Conservation (phyloP, 768 basidiomycete genomes). For the Gymnopilus dilepis region DNA sequence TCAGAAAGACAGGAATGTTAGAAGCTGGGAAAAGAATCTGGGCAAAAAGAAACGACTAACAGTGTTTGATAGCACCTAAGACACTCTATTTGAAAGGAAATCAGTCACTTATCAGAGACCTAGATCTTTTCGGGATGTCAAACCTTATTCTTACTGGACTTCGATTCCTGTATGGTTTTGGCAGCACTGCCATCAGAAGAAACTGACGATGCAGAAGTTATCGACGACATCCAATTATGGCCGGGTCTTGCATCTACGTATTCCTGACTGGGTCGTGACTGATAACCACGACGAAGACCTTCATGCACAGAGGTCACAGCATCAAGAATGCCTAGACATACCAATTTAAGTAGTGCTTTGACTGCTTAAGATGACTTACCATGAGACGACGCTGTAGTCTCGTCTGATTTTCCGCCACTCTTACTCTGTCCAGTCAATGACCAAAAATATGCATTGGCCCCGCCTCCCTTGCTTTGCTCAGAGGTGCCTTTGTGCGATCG, state of each 20-base stretch:
- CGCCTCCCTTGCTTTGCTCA: conserved; percentile 48
- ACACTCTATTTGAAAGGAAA: neutral
- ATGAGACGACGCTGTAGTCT: neutral
- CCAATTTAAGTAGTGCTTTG: too few relatives aligned
- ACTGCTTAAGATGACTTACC: neutral
- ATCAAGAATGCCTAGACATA: conserved; percentile 42
- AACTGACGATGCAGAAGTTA: conserved; percentile 14
- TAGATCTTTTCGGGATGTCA: too few relatives aligned
- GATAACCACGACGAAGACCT: conserved; percentile 49
- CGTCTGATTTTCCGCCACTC: conserved; percentile 1
- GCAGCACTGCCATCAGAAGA: neutral
- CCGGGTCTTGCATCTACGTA: conserved; percentile 6
- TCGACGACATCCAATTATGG: neutral
- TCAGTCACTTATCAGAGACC: neutral
- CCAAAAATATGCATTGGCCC: conserved; percentile 53
- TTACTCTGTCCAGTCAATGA: conserved; percentile 42
- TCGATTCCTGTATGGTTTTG: neutral
- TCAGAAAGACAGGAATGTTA: neutral
- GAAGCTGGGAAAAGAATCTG: neutral
- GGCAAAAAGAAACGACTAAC: neutral
- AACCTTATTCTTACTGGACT: too few relatives aligned
- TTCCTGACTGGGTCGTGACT: conserved; percentile 19
- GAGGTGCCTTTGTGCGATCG: conserved; percentile 33
- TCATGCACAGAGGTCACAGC: conserved; percentile 49
- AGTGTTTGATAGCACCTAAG: conserved; percentile 2